Evolutionary conservation across 495 filamentous ascomycete genomes (phyloP), one percentile per base, ranked within the genome.

Genomic region (Penicillium angulare): DNA sequence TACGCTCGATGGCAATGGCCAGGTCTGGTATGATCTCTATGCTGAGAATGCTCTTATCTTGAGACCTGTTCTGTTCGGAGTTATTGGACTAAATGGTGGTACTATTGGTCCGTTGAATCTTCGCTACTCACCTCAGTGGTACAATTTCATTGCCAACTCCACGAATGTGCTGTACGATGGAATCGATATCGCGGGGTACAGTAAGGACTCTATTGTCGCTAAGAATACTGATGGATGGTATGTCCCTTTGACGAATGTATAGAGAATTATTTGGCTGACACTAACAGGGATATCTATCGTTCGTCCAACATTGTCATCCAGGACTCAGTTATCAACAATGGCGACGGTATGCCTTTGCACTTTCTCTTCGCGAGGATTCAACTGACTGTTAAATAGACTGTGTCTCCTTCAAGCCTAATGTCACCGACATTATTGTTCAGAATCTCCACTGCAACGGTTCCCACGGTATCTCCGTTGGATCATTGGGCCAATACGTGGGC

Each of bases 371-470:
- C 2, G 27, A n/a, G n/a, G 3, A n/a, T 13, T 9, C 24, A n/a
- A 23, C 56, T 64, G 23, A 54, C 43, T 3, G 39, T 16, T 31
- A 50, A 9, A n/a, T 23, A 73, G 79, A 89, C 59, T 89, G 85
- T 51, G 85, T 89, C n/a, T 83, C 83, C 9, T 88, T 89, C 76
- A 89, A 90, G 64, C 86, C 86, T 2, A 89, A 89, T 63, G 83
- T 77, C 62, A 87, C 84, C n/a, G 74, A 89, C 46, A 83, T 90
- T 45, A 68, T 90, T 5, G 79, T 89, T 15, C 84, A 88, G 63
- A 85, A 85, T 49, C 61, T 90, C 16, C 70, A 73, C 47, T 90
- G 86, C 67, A 85, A 84, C 48, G 86, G 86, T 39, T 87, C 83
- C 10, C 85, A 88, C 62, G 85, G 85, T n/a, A 86, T 87, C 55